phyloP scores from a whole-genome alignment of 75 land plant species.

The Selaginella tamariscina region DNA sequence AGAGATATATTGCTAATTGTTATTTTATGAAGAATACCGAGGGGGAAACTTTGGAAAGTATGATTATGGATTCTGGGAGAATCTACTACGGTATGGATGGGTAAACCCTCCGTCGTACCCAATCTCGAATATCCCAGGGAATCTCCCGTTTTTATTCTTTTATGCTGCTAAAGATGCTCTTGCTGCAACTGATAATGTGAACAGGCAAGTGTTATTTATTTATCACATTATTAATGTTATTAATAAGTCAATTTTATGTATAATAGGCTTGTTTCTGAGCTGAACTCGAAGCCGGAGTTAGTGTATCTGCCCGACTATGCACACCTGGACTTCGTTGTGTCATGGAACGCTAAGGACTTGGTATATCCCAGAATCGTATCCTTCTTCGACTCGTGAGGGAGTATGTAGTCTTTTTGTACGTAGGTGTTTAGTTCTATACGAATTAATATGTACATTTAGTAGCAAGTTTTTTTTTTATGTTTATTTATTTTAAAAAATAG shows the following conservation, averaged over 20 bases:
- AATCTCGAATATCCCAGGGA: neutral
- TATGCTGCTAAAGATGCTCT: conserved; percentile 4
- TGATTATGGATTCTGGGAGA: conserved; percentile 7
- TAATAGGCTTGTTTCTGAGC: conserved; percentile 9
- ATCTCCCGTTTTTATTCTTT: neutral
- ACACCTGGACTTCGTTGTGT: conserved; percentile 13
- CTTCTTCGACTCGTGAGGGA: conserved; percentile 7
- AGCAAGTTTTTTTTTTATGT: no score
- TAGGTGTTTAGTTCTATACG: no score
- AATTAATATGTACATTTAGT: no score
- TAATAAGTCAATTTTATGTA: no score
- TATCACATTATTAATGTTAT: no score
- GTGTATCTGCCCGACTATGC: conserved; percentile 13
- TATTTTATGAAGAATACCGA: neutral
- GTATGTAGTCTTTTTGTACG: no score
- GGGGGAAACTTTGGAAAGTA: neutral
- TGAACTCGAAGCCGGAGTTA: neutral
- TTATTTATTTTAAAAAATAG: no score
- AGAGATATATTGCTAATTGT: neutral
- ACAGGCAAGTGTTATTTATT: no score
- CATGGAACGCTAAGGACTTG: conserved; percentile 8
- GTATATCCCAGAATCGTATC: neutral
- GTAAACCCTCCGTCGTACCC: neutral
- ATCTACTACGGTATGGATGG: neutral
- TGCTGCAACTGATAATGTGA: neutral